phyloP scores from a whole-genome alignment of 1,284 basidiomycete species.

The Spongiforma sp. region DNA sequence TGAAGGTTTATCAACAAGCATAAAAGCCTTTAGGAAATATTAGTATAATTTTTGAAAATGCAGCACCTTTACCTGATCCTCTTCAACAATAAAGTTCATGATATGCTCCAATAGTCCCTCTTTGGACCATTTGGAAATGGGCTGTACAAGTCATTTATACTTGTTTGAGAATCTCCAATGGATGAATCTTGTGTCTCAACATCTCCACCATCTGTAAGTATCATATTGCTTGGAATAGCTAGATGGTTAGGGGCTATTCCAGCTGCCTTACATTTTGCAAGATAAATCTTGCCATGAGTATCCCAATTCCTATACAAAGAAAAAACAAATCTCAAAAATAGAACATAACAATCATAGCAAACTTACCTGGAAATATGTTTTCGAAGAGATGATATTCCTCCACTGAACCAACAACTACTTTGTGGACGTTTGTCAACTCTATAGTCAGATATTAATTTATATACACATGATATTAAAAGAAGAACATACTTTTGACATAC shows the following conservation, averaged over 20 bases:
- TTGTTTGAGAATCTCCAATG: neutral
- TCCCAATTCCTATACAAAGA: neutral
- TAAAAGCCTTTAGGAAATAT: neutral
- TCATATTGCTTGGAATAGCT: neutral
- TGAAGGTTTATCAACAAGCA: neutral
- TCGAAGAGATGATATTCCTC: neutral
- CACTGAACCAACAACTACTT: neutral
- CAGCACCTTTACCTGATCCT: neutral
- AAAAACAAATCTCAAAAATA: neutral
- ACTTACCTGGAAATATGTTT: neutral
- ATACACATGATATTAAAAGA: neutral
- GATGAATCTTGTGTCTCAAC: neutral
- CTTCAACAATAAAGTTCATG: neutral
- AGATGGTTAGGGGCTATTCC: neutral
- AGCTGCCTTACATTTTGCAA: neutral
- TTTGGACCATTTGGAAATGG: neutral
- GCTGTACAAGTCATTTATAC: neutral
- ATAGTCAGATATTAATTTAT: neutral
- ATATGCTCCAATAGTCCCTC: neutral
- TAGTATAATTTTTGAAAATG: neutral
- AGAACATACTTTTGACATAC: neutral
- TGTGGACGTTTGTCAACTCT: neutral
- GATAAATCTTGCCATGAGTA: constrained; percentile 1
- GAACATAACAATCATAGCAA: neutral
- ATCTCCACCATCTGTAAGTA: neutral